Base-by-base conservation (phyloP, 768 basidiomycete genomes). In the Tulasnella sp. region DNA sequence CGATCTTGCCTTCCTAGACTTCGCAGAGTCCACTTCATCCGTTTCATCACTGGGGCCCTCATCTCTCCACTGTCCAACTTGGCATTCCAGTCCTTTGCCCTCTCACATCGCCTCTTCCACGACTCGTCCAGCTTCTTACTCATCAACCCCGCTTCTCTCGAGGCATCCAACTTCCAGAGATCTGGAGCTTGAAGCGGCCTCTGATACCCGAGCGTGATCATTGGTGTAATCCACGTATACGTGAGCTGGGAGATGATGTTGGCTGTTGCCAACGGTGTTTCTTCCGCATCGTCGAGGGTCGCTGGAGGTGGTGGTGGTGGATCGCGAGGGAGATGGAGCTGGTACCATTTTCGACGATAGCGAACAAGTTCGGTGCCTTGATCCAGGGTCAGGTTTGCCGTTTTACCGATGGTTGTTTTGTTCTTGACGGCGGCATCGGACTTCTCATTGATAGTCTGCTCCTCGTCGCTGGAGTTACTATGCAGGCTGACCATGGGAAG, bases 121-220 rank as follows among this genome's bases (percentile, higher is more conserved):
- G 65, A 56, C 19, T 51, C 63, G 48, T 72, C 51, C 29, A 75
- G 67, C 34, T 58, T 56, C 24, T 63, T 63, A 0, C 70, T 67
- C 8, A 74, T 60, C 68, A 68, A 24, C 68, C 68, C 77, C 13
- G 79, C 73, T 64, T 82, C 76, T 26, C 77, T 76, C 4, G 74
- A 65, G 2, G 73, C 67, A 58, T 80, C 79, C 62, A 88, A 72
- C 67, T 78, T 80, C 84, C 85, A 87, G 11, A 88, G 70, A 70
- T 90, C 88, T 1, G 83, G 80, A 0, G 83, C 83, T 66, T 85
- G 84, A 2, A 95, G 76, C 0, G 91, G 87, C 7, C 91, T 79
- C 7, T 81, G 77, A 67, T 90, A 91, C 7, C 91, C 91, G 10
- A 91, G 73, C 17, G 30, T 59, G 63, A 94, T 76, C 23, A 93